Evolutionary conservation across 2,329 filamentous ascomycete species (phyloP), one percentile per base, ranked within the genome.

Genomic region (Hymenoscyphus linearis): DNA sequence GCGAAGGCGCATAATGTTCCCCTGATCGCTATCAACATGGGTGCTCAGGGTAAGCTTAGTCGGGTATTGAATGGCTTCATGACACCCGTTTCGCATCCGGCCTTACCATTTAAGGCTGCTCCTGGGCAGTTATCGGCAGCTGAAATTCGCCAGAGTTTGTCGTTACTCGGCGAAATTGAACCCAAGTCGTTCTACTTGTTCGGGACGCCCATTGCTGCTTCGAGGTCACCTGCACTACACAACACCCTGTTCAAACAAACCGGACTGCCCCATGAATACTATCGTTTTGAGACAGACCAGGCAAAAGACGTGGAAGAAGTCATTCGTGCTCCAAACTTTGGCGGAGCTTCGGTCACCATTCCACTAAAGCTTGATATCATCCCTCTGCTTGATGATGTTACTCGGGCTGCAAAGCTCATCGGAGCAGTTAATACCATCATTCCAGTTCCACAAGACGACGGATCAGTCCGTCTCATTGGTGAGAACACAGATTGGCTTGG

Each of bases 401-500:
- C 91, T 0, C 83, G 87, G 34, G 87, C 95, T 59, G 93, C 92
- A 14, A 83, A 84, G 65, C 79, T 85, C 34, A 97, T 99, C 64
- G 95, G 95, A 25, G 95, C 95, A 2, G 89, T 98, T 65, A 99
- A 99, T 77, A 99, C 95, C 18, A 88, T 99, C 70, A 85, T 96
- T 31, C 87, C 89, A 0, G 72, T 84, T 2, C 64, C 58, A 1
- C 55, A 76, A 3, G 75, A 79, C 59, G 75, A 59, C 35, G 62
- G 64, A 18, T 60, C 67, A 7, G 54, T 76, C 55, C 82, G 79
- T 3, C 83, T 98, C 2, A 74, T 90, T 16, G 95, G 95, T 52
- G 90, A 93, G 73, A 99, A 99, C 76, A 99, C 95, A 13, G 95
- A 99, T 77, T 99, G 92, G 89, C 83, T 86, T 70, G 95, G 95